Evolutionary conservation across 305 asterid genomes (phyloP).

Genomic region (Fraxinus sp.): DNA sequence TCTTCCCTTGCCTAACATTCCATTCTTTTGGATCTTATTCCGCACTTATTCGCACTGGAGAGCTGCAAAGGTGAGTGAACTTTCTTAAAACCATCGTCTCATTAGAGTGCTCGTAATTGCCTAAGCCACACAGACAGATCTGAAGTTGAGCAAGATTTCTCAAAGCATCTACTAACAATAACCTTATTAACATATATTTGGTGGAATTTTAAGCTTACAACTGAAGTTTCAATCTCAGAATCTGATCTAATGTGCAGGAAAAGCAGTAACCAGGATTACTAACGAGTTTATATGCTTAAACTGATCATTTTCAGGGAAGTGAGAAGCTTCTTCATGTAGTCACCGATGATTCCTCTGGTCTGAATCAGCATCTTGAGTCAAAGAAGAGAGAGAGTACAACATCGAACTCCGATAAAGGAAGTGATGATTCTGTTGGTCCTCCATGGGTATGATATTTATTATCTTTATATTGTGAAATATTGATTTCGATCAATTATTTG

Average conservation of each 20-base stretch:
- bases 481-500: background rate
- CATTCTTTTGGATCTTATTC: conserved; percentile 91
- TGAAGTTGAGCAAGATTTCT: background rate
- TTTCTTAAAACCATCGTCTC: conserved; percentile 5
- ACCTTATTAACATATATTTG: background rate
- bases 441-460: conserved; percentile 53
- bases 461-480: background rate
- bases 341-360: conserved; percentile 46
- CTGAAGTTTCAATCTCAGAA: background rate
- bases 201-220: background rate
- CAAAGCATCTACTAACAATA: background rate
- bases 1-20: conserved; percentile 92
- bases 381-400: conserved; percentile 24
- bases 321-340: conserved; percentile 77
- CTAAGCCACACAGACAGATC: background rate
- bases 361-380: conserved; percentile 30
- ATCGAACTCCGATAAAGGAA: conserved; percentile 27
- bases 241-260: background rate
- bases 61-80: conserved; percentile 74
- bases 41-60: conserved; percentile 98
- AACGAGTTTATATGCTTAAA: background rate
- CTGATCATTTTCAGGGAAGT: conserved; percentile 69
- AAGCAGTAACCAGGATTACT: background rate
- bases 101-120: background rate
- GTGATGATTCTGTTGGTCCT: conserved; percentile 26